phyloP scores from a whole-genome alignment of 148 eudicot genomes.

The Nepenthes gracilis region DNA sequence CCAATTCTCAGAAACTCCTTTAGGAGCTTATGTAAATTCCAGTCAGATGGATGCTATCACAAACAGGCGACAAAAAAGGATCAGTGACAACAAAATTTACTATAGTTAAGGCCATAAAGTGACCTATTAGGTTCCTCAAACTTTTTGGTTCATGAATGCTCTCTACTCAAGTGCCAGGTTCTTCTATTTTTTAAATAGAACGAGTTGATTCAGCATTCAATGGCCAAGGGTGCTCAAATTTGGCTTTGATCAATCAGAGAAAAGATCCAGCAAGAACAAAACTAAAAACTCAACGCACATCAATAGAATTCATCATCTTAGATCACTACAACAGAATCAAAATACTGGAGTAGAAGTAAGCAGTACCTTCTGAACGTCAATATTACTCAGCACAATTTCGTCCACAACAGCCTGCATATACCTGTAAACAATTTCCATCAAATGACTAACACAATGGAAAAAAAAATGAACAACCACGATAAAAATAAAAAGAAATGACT shows the following conservation, averaged over 20 bases:
- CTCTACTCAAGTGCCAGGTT: no score
- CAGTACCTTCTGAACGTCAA: constrained; percentile 62
- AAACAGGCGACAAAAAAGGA: neutral
- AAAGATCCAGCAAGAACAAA: neutral
- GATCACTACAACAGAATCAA: neutral
- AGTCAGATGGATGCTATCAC: constrained; percentile 60
- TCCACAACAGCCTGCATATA: constrained; percentile 97
- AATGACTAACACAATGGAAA: neutral
- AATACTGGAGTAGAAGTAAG: neutral
- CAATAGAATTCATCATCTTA: no score
- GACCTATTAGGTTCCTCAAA: no score
- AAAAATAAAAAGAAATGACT: neutral
- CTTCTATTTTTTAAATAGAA: no score
- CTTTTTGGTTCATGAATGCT: no score
- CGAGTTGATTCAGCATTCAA: no score
- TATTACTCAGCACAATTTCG: constrained; percentile 53
- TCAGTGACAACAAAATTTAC: neutral
- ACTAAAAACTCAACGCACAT: neutral
- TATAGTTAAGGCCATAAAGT: neutral
- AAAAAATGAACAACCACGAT: neutral
- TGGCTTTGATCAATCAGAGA: neutral
- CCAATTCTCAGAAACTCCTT: constrained; percentile 52
- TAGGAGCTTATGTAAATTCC: constrained; percentile 63
- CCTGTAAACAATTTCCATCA: constrained; percentile 26
- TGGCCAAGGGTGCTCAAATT: no score